phyloP scores from a whole-genome alignment of 2,329 filamentous ascomycete genomes.

The Penicillium corylophilum region DNA sequence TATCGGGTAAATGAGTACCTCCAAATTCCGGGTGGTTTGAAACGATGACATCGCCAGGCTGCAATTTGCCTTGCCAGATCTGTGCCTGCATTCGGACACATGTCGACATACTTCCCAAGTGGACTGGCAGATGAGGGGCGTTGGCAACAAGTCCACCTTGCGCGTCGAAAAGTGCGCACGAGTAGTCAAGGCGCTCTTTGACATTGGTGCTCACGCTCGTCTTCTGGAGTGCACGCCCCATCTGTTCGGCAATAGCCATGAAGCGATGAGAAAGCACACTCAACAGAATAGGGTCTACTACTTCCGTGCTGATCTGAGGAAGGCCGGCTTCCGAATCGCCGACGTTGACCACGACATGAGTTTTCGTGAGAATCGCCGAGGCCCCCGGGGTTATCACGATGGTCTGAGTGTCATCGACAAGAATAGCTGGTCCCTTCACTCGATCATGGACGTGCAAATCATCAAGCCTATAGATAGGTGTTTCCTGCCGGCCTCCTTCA shows the following conservation, averaged over 20 bases:
- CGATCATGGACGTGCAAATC: slow-evolving; percentile 70
- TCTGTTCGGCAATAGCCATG: slow-evolving; percentile 83
- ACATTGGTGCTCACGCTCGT: slow-evolving; percentile 68
- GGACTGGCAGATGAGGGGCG: slow-evolving; percentile 74
- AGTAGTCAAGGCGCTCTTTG: slow-evolving; percentile 81
- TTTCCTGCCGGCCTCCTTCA: slow-evolving; percentile 73
- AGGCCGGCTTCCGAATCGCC: slow-evolving; percentile 28
- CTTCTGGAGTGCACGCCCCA: slow-evolving; percentile 76
- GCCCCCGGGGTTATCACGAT: slow-evolving; percentile 43
- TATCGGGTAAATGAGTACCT: slow-evolving; percentile 78
- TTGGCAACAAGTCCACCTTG: slow-evolving; percentile 66
- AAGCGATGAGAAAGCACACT: slow-evolving; percentile 79
- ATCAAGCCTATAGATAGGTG: slow-evolving; percentile 79
- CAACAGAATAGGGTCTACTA: slow-evolving; percentile 73
- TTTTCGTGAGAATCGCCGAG: slow-evolving; percentile 37
- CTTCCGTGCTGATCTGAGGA: slow-evolving; percentile 42
- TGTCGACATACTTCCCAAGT: slow-evolving; percentile 77
- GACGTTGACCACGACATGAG: slow-evolving; percentile 40
- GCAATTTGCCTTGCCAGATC: slow-evolving; percentile 71
- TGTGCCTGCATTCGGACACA: slow-evolving; percentile 73
- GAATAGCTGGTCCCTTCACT: slow-evolving; percentile 76
- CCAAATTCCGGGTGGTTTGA: slow-evolving; percentile 80
- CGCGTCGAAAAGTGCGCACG: slow-evolving; percentile 74
- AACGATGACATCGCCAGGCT: slow-evolving; percentile 73
- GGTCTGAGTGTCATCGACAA: slow-evolving; percentile 63